These are phyloP conservation scores for Solanum boliviense DNA, from an alignment of 257 asterid genomes.

Conservation along the genomic window DNA sequence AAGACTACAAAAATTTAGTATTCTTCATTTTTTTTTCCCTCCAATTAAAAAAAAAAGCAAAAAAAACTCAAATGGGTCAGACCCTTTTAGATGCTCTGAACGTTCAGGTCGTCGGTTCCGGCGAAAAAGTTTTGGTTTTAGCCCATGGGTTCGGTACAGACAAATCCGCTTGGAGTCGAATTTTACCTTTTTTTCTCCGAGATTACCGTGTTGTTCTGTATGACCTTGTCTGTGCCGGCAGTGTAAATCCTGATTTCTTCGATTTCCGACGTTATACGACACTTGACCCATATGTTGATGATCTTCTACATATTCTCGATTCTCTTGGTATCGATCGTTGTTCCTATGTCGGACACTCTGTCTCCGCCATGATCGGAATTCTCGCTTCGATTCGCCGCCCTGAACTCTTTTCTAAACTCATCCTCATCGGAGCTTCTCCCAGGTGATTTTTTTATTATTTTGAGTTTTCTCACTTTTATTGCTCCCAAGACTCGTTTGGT, in stretches of 20 bases:
- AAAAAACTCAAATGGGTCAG: slow-evolving; percentile 35
- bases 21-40: neutral
- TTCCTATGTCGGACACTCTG: slow-evolving; percentile 87
- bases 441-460: slow-evolving; percentile 22
- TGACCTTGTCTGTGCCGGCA: slow-evolving; percentile 95
- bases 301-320: slow-evolving; percentile 61
- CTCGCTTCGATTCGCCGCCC: slow-evolving; percentile 93
- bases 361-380: slow-evolving; percentile 90
- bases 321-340: slow-evolving; percentile 52
- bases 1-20: too few species aligned
- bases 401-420: slow-evolving; percentile 70
- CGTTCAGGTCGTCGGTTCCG: slow-evolving; percentile 72
- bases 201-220: slow-evolving; percentile 62
- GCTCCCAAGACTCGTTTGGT: too few species aligned
- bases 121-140: slow-evolving; percentile 56
- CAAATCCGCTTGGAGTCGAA: slow-evolving; percentile 88
- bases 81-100: slow-evolving; percentile 56
- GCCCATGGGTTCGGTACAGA: slow-evolving; percentile 94
- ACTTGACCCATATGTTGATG: slow-evolving; percentile 86
- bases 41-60: neutral
- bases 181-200: slow-evolving; percentile 56
- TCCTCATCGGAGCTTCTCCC: slow-evolving; percentile 88
- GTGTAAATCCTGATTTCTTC: slow-evolving; percentile 86
- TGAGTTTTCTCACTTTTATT: too few species aligned
- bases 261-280: slow-evolving; percentile 78